phyloP scores from a whole-genome alignment of 768 basidiomycete genomes.

The Termitomyces bulborhizus region DNA sequence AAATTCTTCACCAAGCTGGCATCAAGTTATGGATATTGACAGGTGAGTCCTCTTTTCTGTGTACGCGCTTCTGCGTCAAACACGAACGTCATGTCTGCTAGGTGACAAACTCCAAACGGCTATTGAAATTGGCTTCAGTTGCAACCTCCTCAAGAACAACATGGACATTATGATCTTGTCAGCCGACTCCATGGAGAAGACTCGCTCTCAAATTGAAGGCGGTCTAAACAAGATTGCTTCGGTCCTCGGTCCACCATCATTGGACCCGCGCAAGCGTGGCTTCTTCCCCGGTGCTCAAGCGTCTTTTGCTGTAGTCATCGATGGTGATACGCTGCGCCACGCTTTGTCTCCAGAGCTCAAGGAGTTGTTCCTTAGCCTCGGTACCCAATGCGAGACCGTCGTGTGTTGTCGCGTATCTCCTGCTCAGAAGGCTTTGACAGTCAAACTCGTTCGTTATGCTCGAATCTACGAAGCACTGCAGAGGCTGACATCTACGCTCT shows the following conservation, averaged over 20 bases:
- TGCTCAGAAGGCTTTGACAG: conserved; percentile 96
- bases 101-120: conserved; percentile 98
- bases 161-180: conserved; percentile 99
- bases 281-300: conserved; percentile 61
- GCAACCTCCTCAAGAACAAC: conserved; percentile 87
- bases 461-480: not conserved
- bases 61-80: not conserved
- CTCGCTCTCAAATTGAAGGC: conserved; percentile 84
- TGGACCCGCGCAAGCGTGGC: conserved; percentile 55
- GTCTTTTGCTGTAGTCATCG: conserved; percentile 92
- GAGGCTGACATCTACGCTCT: conserved; percentile 2
- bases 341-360: conserved; percentile 77
- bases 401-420: conserved; percentile 98
- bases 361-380: conserved; percentile 81
- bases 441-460: conserved; percentile 63
- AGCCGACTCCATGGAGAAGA: conserved; percentile 66
- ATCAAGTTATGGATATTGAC: conserved; percentile 99
- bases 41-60: conserved; percentile 33
- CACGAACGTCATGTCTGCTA: conserved; percentile 17
- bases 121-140: conserved; percentile 96
- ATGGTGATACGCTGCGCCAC: conserved; percentile 85
- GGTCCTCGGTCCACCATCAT: conserved; percentile 67
- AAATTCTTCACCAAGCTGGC: conserved; percentile 83
- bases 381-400: conserved; percentile 95
- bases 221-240: conserved; percentile 94